Evolutionary conservation across 2,329 filamentous ascomycete genomes (phyloP), one percentile per base, ranked within the genome.

Genomic region (Pseudogymnoascus sp.): DNA sequence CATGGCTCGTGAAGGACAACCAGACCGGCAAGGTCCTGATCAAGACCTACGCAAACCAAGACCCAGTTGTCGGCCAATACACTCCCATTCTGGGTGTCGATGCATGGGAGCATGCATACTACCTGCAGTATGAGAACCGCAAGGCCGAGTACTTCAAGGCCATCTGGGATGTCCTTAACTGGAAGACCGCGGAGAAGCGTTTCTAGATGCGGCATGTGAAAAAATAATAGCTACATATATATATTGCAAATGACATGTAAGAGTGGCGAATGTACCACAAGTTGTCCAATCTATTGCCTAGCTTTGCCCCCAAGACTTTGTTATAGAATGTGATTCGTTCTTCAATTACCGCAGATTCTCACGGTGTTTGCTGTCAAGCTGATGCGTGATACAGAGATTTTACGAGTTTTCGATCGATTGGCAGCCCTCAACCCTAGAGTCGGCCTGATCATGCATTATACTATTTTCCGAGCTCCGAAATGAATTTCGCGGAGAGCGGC

Each of bases 41-140:
- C 69, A 84, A 85, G 70, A 89, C 90, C 61, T 78, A 91, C 82
- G 80, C 89, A 78, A 96, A 96, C 81, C 91, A 96, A 80, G 91
- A 96, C 76, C 90, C 93, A 25, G 89, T 97, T 31, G 84, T 91
- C 12, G 92, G 92, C 60, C 89, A 89, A 75, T 91, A 89, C 75
- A 83, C 86, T 72, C 93, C 93, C 38, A 81, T 97, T 59, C 79
- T 97, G 56, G 93, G 93, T 63, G 88, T 97, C 72, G 93, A 97
- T 79, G 93, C 92, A 62, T 96, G 92, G 92, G 92, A 96, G 82
- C 92, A 96, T 78, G 92, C 92, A 61, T 96, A 96, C 82, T 96
- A 96, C 79, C 83, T 96, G 66, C 91, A 96, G 81, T 96, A 96
- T 80, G 85, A 96, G 85, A 96, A 96, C 83, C 88, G 91, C 77